Evolutionary conservation across 2,329 filamentous ascomycete genomes (phyloP), one percentile per base, ranked within the genome.

Genomic region (Magnaporthiopsis incrustans): DNA sequence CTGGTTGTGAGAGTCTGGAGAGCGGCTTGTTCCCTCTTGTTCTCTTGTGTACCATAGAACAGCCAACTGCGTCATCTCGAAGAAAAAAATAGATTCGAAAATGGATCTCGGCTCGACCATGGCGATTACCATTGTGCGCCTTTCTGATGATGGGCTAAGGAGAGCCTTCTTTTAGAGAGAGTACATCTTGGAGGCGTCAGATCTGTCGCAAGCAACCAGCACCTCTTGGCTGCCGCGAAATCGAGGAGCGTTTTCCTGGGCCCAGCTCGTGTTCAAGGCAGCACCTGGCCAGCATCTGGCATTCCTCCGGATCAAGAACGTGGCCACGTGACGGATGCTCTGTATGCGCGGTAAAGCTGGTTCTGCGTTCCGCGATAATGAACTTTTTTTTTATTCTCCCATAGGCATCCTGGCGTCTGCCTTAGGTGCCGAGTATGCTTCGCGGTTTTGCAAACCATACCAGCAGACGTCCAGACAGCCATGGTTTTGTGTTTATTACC

Each of bases 1-100:
- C 44, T 18, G 22, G 44, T 22, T n/a, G 44, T n/a, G 44, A n/a
- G 44, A 22, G 44, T n/a, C 18, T 53, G 56, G 26, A 30, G 62
- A 14, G 61, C 44, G 33, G 22, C 32, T 12, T 27, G 22, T 26
- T 59, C 62, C 25, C 26, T 56, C 53, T 27, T 30, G 25, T 26
- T 58, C 35, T 59, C 62, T 44, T 63, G 62, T 63, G 57, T 63
- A 63, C 44, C 60, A 62, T 62, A 62, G 60, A 62, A 27, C 44
- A 62, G 60, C 60, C 50, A 56, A 27, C 60, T 62, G 60, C 60
- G 57, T 62, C 60, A 62, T 57, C 50, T 62, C 35, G 33, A 62
- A 62, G 32, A 62, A 27, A 56, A 62, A 27, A 56, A 35, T 62
- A 62, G 44, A 62, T 44, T 62, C 32, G 22, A 6, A 38, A 38